Evolutionary conservation across 2,329 filamentous ascomycete species (phyloP).

Genomic region (Emmonsia crescens): DNA sequence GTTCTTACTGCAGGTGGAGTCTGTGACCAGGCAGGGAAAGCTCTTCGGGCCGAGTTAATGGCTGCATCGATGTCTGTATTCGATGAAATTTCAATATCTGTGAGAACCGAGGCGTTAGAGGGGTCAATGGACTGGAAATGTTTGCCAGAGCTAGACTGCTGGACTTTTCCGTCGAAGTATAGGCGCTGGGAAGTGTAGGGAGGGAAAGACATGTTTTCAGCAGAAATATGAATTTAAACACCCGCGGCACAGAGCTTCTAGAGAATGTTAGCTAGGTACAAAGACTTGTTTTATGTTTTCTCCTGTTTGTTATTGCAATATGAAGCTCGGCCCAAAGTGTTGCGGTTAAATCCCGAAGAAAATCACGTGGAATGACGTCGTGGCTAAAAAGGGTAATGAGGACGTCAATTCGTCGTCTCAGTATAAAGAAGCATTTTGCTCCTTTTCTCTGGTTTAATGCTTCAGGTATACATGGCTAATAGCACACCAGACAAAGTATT

Average conservation of each 20-base stretch:
- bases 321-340: neutral
- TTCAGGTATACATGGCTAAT: too few species aligned
- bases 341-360: neutral
- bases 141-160: conserved; percentile 47
- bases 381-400: neutral
- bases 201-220: conserved; percentile 19
- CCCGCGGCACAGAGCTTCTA: neutral
- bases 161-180: conserved; percentile 63
- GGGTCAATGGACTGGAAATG: conserved; percentile 67
- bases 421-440: too few species aligned
- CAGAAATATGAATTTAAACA: neutral
- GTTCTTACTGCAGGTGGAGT: conserved; percentile 65
- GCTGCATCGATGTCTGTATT: conserved; percentile 58
- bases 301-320: neutral
- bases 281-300: neutral
- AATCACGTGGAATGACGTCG: conserved; percentile 5
- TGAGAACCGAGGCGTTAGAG: conserved; percentile 56
- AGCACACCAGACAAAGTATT: too few species aligned
- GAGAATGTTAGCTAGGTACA: neutral
- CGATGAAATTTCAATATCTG: conserved; percentile 61
- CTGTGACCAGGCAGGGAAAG: conserved; percentile 65
- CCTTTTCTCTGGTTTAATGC: too few species aligned
- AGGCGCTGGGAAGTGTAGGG: conserved; percentile 49
- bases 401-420: too few species aligned
- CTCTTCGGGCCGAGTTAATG: conserved; percentile 56